Conservation (phyloP, 23 red algal genomes). For the Gracilaria domingensis region DNA sequence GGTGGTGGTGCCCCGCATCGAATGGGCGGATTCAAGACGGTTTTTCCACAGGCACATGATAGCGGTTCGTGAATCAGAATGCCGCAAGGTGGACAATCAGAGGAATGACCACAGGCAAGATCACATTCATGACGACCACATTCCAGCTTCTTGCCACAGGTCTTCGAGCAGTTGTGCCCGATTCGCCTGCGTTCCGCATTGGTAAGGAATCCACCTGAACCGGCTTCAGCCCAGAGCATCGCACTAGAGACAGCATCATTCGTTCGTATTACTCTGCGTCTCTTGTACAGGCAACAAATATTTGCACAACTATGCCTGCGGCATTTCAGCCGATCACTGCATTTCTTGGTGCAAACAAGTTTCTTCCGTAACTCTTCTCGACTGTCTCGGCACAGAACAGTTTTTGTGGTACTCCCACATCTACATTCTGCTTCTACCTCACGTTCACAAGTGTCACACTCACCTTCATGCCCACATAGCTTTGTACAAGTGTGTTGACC, state of each 20-base stretch:
- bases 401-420: conserved; percentile 57
- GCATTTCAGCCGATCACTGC: conserved; percentile 68
- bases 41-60: conserved; percentile 77
- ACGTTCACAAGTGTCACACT: conserved; percentile 59
- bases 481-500: conserved; percentile 66
- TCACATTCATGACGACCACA: conserved; percentile 84
- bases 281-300: conserved; percentile 69
- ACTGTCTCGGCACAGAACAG: conserved; percentile 41
- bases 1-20: conserved; percentile 78
- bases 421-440: conserved; percentile 53
- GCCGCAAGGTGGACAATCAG: conserved; percentile 82
- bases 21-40: conserved; percentile 43
- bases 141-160: conserved; percentile 50
- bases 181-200: conserved; percentile 52
- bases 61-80: conserved; percentile 69
- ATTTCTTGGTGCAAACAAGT: conserved; percentile 67
- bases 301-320: conserved; percentile 62
- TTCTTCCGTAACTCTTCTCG: conserved; percentile 37
- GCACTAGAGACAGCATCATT: conserved; percentile 47
- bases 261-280: conserved; percentile 30
- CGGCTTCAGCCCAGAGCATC: conserved; percentile 19
- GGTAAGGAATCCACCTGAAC: conserved; percentile 6
- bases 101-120: conserved; percentile 67
- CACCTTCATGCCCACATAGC: conserved; percentile 73
- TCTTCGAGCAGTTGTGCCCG: conserved; percentile 61